Base-by-base conservation (phyloP, 352 stramenopile genomes). In the Ophiocytium majus region DNA sequence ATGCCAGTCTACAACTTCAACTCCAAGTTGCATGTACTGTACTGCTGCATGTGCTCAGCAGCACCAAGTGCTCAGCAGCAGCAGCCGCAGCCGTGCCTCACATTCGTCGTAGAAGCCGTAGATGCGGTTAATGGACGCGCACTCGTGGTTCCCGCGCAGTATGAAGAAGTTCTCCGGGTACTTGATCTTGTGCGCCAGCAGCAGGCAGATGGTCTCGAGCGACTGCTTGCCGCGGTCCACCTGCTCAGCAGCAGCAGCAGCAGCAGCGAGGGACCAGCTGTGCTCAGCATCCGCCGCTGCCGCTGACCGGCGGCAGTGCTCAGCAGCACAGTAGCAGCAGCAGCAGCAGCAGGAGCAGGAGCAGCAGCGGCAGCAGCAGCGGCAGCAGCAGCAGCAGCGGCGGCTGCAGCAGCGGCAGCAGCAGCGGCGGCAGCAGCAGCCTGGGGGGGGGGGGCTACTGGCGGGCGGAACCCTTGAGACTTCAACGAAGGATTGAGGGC, bases 91-190 rank as follows among this genome's bases (percentile, higher is more conserved):
- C 1, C 35, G 31, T 82, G n/a, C 33, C 85, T 90, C 50, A 84
- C 93, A 97, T 88, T 99, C 97, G 89, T 99, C 96, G 90, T 99
- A 99, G 89, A 99, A 99, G 28, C 96, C 97, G 91, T 99, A 99
- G 89, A 99, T 99, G 63, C 96, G 93, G 91, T 99, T 99, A 86
- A 99, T 98, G 33, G 95, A 98, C 49, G 95, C 95, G 84, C 94
- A 98, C 90, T 99, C 97, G 91, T 99, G 97, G 91, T 99, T 99
- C 1, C 97, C 97, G 43, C 97, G 92, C 75, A 99, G 90, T 14
- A 99, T 92, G 86, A 97, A 99, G 85, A 99, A 97, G 75, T 97
- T 97, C 81, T 98, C 94, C 19, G 96, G 96, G 90, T 98, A 99
- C 89, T 98, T 98, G 90, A 99, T 98, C 90, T 99, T 99, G 93